Conservation (phyloP, 208 protist species). For the Herpetomonas samuelpessoai region DNA sequence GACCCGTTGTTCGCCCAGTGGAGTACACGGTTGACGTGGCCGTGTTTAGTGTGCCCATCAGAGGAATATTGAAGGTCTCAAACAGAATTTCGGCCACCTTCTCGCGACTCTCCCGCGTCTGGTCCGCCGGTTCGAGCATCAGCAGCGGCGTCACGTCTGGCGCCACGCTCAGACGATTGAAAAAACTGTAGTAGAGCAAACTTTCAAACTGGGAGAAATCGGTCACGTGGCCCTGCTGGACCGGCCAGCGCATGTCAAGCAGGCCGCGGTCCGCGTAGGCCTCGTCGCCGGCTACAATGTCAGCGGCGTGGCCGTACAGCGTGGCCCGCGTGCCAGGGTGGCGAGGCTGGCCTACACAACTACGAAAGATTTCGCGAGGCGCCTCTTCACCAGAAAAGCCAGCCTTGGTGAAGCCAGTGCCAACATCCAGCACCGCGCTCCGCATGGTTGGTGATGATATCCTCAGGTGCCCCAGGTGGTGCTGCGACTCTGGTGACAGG, state of each 20-base stretch:
- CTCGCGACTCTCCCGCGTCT: slow-evolving; percentile 92
- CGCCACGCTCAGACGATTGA: slow-evolving; percentile 49
- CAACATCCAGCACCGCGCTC: slow-evolving; percentile 95
- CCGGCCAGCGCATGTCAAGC: slow-evolving; percentile 43
- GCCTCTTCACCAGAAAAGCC: slow-evolving; percentile 96
- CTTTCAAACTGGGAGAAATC: slow-evolving; percentile 84
- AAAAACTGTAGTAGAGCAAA: slow-evolving; percentile 78
- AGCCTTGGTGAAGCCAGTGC: slow-evolving; percentile 91
- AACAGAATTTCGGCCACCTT: slow-evolving; percentile 96
- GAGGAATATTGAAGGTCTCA: slow-evolving; percentile 96
- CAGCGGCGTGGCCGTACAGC: slow-evolving; percentile 57
- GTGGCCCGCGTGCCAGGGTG: slow-evolving; percentile 58
- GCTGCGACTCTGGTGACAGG: too few species aligned
- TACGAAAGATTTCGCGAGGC: slow-evolving; percentile 90
- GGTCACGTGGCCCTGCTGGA: slow-evolving; percentile 60
- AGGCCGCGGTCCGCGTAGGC: slow-evolving; percentile 55
- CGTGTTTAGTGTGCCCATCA: slow-evolving; percentile 91
- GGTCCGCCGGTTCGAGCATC: slow-evolving; percentile 97
- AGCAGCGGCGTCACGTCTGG: slow-evolving; percentile 74
- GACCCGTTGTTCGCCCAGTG: slow-evolving; percentile 96
- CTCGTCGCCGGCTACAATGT: slow-evolving; percentile 69
- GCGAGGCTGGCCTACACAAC: slow-evolving; percentile 59
- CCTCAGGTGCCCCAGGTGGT: too few species aligned
- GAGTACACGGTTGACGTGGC: slow-evolving; percentile 96
- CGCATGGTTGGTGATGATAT: too few species aligned